Percentiles rank a stretch among this genome's conserved stretches.
Conservation (phyloP, 2,329 filamentous ascomycete genomes). For the Coniochaeta sp. region DNA sequence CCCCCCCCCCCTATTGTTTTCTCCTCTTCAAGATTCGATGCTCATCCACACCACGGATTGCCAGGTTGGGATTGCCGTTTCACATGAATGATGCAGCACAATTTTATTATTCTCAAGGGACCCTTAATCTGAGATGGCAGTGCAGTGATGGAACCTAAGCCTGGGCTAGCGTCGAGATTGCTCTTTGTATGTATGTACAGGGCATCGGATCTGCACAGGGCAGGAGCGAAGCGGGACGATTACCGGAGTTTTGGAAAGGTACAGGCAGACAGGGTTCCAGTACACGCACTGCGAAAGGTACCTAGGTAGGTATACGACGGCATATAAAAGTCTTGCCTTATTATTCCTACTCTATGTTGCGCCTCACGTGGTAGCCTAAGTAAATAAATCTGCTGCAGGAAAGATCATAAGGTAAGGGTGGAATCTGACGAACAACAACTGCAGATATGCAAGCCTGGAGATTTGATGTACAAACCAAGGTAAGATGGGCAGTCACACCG, state of each 20-base stretch:
- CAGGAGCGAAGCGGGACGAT: not conserved
- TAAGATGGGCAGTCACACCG: no score
- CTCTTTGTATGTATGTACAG: no score
- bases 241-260: not conserved
- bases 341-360: no score
- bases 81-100: not conserved
- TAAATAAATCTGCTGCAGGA: no score
- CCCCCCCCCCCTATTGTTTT: no score
- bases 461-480: no score
- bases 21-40: not conserved
- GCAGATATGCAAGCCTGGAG: no score
- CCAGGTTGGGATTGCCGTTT: not conserved
- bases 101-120: not conserved
- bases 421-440: no score
- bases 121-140: conserved; percentile 6
- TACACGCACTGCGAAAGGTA: not conserved
- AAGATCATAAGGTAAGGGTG: no score
- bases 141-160: not conserved
- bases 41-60: not conserved
- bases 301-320: not conserved
- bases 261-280: no score
- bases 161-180: not conserved
- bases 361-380: no score
- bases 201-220: not conserved
- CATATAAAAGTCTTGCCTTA: no score